Conservation (phyloP, 2,329 filamentous ascomycete genomes). For the Colletotrichum chrysophilum region DNA sequence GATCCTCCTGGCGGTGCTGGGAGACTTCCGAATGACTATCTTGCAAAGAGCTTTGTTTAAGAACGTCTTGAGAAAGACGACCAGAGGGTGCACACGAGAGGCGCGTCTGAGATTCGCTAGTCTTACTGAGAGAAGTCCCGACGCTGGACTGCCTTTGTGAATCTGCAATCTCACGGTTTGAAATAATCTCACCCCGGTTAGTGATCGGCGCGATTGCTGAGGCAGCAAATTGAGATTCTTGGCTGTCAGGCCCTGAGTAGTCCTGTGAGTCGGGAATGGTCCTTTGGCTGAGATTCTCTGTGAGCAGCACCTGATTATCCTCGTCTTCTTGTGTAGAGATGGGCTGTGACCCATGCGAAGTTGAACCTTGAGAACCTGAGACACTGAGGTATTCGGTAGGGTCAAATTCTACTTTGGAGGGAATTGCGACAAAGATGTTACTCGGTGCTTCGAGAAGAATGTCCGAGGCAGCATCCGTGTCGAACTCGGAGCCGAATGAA, state of each 20-base stretch:
- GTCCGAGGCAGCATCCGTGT: conserved; percentile 19
- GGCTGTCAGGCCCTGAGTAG: background rate
- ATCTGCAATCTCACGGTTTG: conserved; percentile 10
- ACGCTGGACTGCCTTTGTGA: conserved; percentile 19
- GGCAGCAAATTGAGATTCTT: background rate
- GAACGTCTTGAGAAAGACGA: background rate
- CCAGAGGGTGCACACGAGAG: background rate
- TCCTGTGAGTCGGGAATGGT: conserved; percentile 53
- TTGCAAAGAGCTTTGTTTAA: background rate
- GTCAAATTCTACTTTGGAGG: conserved; percentile 36
- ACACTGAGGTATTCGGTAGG: conserved; percentile 39
- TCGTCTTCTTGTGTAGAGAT: conserved; percentile 40
- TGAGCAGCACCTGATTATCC: conserved; percentile 34
- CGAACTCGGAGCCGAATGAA: conserved; percentile 6
- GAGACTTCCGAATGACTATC: background rate
- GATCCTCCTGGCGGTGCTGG: background rate
- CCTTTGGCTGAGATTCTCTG: conserved; percentile 34
- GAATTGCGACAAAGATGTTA: conserved; percentile 30
- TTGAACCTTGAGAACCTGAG: conserved; percentile 30
- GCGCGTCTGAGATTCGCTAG: background rate
- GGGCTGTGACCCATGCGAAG: conserved; percentile 33
- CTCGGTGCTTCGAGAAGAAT: background rate
- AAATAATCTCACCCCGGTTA: background rate
- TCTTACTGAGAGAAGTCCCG: conserved; percentile 7
- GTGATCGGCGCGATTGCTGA: background rate